Percentiles rank a stretch among this genome's conserved stretches.
Conservation (phyloP, 176 grass and related monocot genomes). For the Canna indica region DNA sequence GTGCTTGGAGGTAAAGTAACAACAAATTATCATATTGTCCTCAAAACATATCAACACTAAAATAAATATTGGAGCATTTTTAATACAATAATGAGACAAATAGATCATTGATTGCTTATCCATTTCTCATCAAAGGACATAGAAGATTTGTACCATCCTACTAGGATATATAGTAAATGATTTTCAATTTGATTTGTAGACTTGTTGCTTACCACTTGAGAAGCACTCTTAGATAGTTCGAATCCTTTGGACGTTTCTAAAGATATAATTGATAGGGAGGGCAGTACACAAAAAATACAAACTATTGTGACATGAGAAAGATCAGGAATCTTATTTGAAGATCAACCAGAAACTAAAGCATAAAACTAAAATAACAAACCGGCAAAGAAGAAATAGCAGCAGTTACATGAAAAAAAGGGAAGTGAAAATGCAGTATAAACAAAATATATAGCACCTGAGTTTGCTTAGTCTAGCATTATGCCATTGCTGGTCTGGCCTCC, state of each 20-base stretch:
- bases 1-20: not conserved
- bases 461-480: constrained; percentile 2
- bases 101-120: not conserved
- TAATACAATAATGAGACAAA: not conserved
- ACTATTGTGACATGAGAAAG: not conserved
- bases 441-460: not conserved
- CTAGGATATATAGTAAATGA: not conserved
- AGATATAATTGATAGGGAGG: not conserved
- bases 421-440: not conserved
- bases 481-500: constrained; percentile 5
- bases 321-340: too few relatives aligned
- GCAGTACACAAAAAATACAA: not conserved
- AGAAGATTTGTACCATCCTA: not conserved
- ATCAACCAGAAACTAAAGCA: too few relatives aligned
- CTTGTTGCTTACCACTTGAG: not conserved
- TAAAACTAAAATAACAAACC: too few relatives aligned
- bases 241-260: not conserved
- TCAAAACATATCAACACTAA: not conserved
- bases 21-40: not conserved
- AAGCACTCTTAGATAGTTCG: not conserved
- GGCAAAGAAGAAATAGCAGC: too few relatives aligned
- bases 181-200: not conserved
- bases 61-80: not conserved
- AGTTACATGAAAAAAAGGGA: too few relatives aligned
- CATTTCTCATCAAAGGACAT: not conserved